Base-by-base conservation (phyloP, 2,329 filamentous ascomycete species). In the Acephala macrosclerotiorum region DNA sequence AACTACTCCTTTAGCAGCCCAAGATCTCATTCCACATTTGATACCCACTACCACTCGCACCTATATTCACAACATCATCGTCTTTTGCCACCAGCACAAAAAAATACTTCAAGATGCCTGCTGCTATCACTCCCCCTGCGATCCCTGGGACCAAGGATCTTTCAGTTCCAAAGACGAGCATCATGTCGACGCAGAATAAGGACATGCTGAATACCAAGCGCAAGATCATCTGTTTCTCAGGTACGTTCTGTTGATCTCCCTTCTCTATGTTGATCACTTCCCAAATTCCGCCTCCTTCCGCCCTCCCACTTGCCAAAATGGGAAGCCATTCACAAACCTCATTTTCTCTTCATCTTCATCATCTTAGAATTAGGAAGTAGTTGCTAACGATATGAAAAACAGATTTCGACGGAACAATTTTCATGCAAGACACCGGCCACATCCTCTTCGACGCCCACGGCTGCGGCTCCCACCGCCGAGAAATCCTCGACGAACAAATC, bases 371-470 rank as follows among this genome's bases (percentile, higher is more conserved):
- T 2, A 11, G 20, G 12, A 22, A 22, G 4, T 49, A 7, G n/a
- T 6, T 5, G n/a, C 20, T 49, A 49, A 49, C 45, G 4, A 4
- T 33, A 4, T 22, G n/a, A 11, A 5, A 11, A 3, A 1, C 35
- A 89, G 88, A 91, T 77, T 91, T 91, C 71, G 89, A 91, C 75
- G 89, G 89, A 68, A 91, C 89, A 3, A 91, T 91, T 68, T 90
- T 90, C 80, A 89, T 89, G 83, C 87, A 90, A 81, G 87, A 90
- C 71, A 90, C 87, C 1, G 89, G 89, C 53, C 89, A 91, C 75
- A 84, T 91, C 69, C 85, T 91, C 58, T 89, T 91, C 77, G 88
- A 91, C 75, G 82, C 82, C 71, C 84, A 88, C 70, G 88, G 89
- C 60, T 90, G 88, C 76, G 89, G 89, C 33, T 78, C 81, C 25